Evolutionary conservation across 257 asterid genomes (phyloP).

Genomic region (Solanum sitiens): DNA sequence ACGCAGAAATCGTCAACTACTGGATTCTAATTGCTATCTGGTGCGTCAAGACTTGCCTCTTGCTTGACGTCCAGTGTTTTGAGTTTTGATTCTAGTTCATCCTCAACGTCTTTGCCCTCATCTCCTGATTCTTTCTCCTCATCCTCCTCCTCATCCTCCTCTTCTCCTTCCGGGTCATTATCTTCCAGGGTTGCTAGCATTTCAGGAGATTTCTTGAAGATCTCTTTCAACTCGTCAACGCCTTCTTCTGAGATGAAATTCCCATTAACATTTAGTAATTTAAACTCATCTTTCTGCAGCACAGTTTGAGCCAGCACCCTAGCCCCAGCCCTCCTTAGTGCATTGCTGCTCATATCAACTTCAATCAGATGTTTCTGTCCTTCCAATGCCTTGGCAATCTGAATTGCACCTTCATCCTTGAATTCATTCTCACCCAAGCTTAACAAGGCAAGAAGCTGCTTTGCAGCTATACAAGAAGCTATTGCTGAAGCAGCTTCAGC

Average conservation of each 20-base stretch:
- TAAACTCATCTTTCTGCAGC: conserved; percentile 46
- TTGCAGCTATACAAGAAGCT: conserved; percentile 47
- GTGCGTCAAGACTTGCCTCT: conserved; percentile 12
- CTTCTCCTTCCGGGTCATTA: conserved; percentile 83
- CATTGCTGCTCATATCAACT: conserved; percentile 68
- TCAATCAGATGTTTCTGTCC: conserved; percentile 57
- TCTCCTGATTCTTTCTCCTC: conserved; percentile 54
- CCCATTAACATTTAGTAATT: conserved; percentile 53
- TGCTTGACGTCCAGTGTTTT: conserved; percentile 55
- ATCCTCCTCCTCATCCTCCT: conserved; percentile 43
- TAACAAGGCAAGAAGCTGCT: conserved; percentile 54
- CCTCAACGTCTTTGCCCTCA: conserved; percentile 47
- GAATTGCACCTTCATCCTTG: conserved; percentile 80
- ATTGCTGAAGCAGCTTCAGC: conserved; percentile 55
- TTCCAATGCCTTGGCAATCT: conserved; percentile 47
- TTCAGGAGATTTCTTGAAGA: conserved; percentile 51
- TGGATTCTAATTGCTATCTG: not conserved
- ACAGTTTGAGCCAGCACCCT: conserved; percentile 54
- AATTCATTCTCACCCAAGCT: conserved; percentile 75
- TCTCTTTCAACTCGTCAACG: conserved; percentile 57
- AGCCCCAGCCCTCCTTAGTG: conserved; percentile 51
- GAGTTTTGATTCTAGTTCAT: conserved; percentile 63
- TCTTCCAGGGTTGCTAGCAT: conserved; percentile 83
- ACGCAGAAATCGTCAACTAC: not conserved
- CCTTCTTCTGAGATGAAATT: conserved; percentile 89